Evolutionary conservation across 768 basidiomycete genomes (phyloP).

Genomic region (Clavaria fumosa): DNA sequence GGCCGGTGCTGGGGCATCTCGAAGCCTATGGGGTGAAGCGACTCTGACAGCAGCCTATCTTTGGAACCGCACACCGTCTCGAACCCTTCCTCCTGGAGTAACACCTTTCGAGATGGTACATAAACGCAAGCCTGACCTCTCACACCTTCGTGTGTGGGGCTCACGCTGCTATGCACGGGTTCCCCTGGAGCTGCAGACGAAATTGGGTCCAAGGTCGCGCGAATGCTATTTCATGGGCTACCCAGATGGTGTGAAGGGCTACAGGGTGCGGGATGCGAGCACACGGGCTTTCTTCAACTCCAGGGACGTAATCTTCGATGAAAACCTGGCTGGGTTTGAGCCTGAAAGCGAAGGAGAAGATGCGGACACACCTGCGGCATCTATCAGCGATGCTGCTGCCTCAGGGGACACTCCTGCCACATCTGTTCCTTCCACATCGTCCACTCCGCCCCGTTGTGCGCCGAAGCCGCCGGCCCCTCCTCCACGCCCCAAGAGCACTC

Average conservation of each 20-base stretch:
- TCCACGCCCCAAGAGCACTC: too few species aligned
- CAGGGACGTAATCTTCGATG: slow-evolving; percentile 18
- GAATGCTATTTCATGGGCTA: slow-evolving; percentile 16
- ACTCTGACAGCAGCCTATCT: slow-evolving; percentile 12
- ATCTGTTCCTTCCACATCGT: too few species aligned
- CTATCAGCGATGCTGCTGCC: too few species aligned
- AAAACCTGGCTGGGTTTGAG: too few species aligned
- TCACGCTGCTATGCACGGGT: slow-evolving; percentile 19
- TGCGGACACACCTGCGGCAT: too few species aligned
- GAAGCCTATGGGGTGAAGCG: slow-evolving; percentile 14
- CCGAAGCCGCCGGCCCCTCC: too few species aligned
- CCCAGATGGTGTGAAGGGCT: slow-evolving; percentile 15
- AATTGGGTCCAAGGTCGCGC: slow-evolving; percentile 12
- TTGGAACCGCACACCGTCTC: slow-evolving; percentile 13
- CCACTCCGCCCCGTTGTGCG: too few species aligned
- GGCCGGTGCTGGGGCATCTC: slow-evolving; percentile 10
- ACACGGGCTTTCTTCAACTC: slow-evolving; percentile 7
- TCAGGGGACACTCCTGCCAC: too few species aligned
- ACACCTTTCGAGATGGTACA: slow-evolving; percentile 13
- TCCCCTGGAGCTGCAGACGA: slow-evolving; percentile 15
- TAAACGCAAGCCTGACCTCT: slow-evolving; percentile 15
- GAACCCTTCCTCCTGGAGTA: slow-evolving; percentile 10
- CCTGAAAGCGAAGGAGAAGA: too few species aligned
- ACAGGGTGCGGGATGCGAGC: slow-evolving; percentile 10
- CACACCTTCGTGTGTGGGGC: too few species aligned